Evolutionary conservation across 2,329 filamentous ascomycete genomes (phyloP).

Genomic region (Helminthosporium solani): DNA sequence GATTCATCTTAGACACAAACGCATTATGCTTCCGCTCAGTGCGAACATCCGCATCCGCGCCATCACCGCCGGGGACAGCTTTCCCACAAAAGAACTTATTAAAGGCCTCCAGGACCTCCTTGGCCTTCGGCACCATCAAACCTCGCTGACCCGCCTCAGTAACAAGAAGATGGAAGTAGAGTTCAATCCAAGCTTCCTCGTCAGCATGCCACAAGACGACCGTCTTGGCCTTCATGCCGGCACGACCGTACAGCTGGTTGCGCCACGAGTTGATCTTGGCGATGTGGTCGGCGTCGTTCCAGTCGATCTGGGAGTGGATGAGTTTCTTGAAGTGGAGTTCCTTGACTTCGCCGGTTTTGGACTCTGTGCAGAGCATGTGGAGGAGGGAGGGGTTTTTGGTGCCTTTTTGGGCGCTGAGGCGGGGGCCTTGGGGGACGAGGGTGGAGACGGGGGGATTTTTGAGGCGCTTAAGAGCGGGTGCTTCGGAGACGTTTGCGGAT

Average conservation of each 20-base stretch:
- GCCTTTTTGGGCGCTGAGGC: slow-evolving; percentile 12
- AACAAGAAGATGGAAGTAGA: slow-evolving; percentile 20
- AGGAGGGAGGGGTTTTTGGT: slow-evolving; percentile 11
- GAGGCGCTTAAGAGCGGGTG: neutral
- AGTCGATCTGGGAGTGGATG: slow-evolving; percentile 18
- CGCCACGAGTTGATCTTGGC: slow-evolving; percentile 25
- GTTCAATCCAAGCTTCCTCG: slow-evolving; percentile 21
- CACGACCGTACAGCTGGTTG: slow-evolving; percentile 25
- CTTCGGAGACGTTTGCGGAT: neutral
- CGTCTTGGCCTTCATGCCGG: slow-evolving; percentile 16
- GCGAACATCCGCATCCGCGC: slow-evolving; percentile 4
- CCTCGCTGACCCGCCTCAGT: slow-evolving; percentile 11
- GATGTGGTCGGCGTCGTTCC: slow-evolving; percentile 18
- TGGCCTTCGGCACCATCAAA: slow-evolving; percentile 9
- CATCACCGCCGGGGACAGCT: slow-evolving; percentile 5
- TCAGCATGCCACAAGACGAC: slow-evolving; percentile 17
- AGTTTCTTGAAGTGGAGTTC: slow-evolving; percentile 22
- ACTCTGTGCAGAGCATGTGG: slow-evolving; percentile 16
- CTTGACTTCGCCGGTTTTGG: slow-evolving; percentile 4
- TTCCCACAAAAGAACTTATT: slow-evolving; percentile 17
- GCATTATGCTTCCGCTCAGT: slow-evolving; percentile 8
- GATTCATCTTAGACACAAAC: slow-evolving; percentile 19
- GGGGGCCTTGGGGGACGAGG: slow-evolving; percentile 12
- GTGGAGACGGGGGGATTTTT: neutral
- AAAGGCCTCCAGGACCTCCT: slow-evolving; percentile 13